Percentiles rank a stretch among this genome's conserved stretches.
These are phyloP conservation scores for Colletotrichum tanaceti DNA, from an alignment of 2,329 filamentous ascomycete species.

Conservation along the genomic window DNA sequence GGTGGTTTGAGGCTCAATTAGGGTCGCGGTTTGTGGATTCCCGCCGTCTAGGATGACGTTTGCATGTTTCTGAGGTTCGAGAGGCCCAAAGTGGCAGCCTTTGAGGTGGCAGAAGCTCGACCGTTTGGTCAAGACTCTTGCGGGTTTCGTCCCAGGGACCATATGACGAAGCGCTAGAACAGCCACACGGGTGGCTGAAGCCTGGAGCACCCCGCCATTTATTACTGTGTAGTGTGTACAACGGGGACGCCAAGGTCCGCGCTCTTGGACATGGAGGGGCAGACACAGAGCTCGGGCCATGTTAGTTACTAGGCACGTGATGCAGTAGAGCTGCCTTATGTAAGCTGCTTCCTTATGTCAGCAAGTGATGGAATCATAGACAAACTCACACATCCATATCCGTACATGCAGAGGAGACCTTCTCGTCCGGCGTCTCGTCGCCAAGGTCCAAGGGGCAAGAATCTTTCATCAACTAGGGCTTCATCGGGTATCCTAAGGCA, in stretches of 20 bases:
- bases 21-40: constrained; percentile 20
- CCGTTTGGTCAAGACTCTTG: constrained; percentile 29
- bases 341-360: constrained; percentile 1
- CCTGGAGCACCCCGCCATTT: constrained; percentile 38
- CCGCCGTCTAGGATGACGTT: constrained; percentile 29
- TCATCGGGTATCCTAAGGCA: not conserved
- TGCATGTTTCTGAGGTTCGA: constrained; percentile 23
- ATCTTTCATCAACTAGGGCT: not conserved
- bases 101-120: constrained; percentile 20
- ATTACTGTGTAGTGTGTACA: not conserved
- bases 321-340: rapidly evolving
- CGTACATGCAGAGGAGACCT: not conserved
- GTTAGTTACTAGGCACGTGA: constrained; percentile 3
- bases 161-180: constrained; percentile 38
- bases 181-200: constrained; percentile 40
- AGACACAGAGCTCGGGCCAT: constrained; percentile 25
- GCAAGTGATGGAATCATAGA: not conserved
- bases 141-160: constrained; percentile 34
- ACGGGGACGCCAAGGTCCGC: constrained; percentile 31
- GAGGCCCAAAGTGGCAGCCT: constrained; percentile 35
- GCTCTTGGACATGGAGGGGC: constrained; percentile 25
- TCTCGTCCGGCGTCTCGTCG: not conserved
- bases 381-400: not conserved
- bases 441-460: not conserved
- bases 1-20: not conserved